A percentile compares a stretch with the other conserved stretches of the same genome.
These are phyloP conservation scores for Sarocladium brachiariae DNA, from an alignment of 2,329 filamentous ascomycete species.

Conservation along the genomic window DNA sequence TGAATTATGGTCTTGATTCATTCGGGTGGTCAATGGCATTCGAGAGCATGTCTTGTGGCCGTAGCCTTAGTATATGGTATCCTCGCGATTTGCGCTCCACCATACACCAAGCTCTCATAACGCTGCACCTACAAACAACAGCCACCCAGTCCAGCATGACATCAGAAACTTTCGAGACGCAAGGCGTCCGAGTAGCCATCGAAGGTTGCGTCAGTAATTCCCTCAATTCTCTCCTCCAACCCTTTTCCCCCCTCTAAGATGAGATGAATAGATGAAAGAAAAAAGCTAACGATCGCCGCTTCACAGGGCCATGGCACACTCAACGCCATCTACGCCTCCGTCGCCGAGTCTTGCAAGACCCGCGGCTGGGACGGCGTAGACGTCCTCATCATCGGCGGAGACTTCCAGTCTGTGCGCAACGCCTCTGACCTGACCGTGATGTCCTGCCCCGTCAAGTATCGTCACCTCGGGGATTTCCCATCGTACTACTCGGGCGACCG, in stretches of 20 bases:
- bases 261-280: neutral
- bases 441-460: constrained; percentile 84
- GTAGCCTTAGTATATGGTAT: too few species aligned
- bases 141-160: constrained; percentile 21
- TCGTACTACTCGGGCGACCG: constrained; percentile 81
- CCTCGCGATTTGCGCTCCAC: neutral
- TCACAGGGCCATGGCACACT: constrained; percentile 80
- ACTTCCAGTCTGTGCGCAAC: constrained; percentile 92
- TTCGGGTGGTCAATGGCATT: too few species aligned
- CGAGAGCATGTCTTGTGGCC: too few species aligned
- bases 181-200: constrained; percentile 67
- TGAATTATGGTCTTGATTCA: too few species aligned
- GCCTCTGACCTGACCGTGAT: constrained; percentile 81
- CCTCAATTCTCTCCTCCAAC: neutral
- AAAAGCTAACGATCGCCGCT: constrained; percentile 15
- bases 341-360: constrained; percentile 59
- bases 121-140: constrained; percentile 12
- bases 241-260: neutral
- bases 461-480: constrained; percentile 83
- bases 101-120: neutral
- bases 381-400: constrained; percentile 87
- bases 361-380: constrained; percentile 79
- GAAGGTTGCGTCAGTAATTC: constrained; percentile 74
- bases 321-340: constrained; percentile 81
- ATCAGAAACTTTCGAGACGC: constrained; percentile 24